phyloP scores from a whole-genome alignment of 768 basidiomycete genomes.

The Phlebiopsis gigantea region DNA sequence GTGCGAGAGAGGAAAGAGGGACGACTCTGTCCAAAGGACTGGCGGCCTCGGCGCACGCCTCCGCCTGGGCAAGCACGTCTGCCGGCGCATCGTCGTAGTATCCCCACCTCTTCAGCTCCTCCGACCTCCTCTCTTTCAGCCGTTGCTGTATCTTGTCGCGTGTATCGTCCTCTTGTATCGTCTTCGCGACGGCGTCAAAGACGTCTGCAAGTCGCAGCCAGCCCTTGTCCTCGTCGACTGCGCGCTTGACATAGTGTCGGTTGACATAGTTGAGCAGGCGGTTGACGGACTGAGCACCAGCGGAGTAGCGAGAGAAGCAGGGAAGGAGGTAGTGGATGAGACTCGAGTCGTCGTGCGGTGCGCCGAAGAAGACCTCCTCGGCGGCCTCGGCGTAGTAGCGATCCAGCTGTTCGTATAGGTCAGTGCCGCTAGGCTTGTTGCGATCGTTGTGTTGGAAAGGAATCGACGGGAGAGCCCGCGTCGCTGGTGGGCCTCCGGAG shows the following conservation, averaged over 20 bases:
- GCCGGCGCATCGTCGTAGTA: slow-evolving; percentile 45
- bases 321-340: slow-evolving; percentile 69
- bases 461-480: too few species aligned
- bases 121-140: slow-evolving; percentile 51
- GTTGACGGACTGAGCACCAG: slow-evolving; percentile 62
- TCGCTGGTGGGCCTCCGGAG: slow-evolving; percentile 25
- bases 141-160: slow-evolving; percentile 55
- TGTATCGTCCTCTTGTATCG: slow-evolving; percentile 39
- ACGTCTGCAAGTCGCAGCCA: slow-evolving; percentile 70
- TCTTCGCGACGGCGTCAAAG: slow-evolving; percentile 53
- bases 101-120: slow-evolving; percentile 72
- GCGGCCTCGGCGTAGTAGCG: slow-evolving; percentile 60
- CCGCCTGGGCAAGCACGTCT: slow-evolving; percentile 48
- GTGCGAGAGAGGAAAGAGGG: slow-evolving; percentile 56
- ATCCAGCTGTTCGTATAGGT: slow-evolving; percentile 72
- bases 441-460: slow-evolving; percentile 21
- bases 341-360: slow-evolving; percentile 59
- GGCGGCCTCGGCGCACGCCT: slow-evolving; percentile 71
- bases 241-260: slow-evolving; percentile 69
- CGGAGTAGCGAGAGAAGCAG: slow-evolving; percentile 64
- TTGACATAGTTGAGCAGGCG: slow-evolving; percentile 72
- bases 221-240: slow-evolving; percentile 72
- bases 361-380: slow-evolving; percentile 55
- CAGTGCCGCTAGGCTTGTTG: slow-evolving; percentile 46
- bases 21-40: slow-evolving; percentile 64